Evolutionary conservation across 257 asterid genomes (phyloP).

Genomic region (Anisodus tanguticus): DNA sequence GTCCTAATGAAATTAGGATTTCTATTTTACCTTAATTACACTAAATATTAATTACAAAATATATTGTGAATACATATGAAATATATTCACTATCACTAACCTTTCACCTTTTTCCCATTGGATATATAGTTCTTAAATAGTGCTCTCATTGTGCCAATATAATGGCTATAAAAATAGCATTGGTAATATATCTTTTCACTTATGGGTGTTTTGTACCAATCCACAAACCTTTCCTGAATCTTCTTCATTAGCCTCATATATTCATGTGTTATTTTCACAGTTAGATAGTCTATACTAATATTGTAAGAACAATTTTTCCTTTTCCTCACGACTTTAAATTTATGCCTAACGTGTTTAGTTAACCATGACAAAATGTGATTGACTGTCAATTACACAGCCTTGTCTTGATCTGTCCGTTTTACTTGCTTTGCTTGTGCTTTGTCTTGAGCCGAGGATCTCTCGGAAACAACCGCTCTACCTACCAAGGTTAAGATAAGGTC

Average conservation of each 20-base stretch:
- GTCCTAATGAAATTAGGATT: too few species aligned
- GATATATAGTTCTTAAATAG: neutral
- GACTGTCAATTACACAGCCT: neutral
- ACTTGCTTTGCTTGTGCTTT: too few species aligned
- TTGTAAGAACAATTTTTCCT: neutral
- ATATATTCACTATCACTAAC: neutral
- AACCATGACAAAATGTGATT: slow-evolving; percentile 20
- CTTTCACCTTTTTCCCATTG: slow-evolving; percentile 26
- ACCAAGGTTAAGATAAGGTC: too few species aligned
- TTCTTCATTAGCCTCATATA: slow-evolving; percentile 37
- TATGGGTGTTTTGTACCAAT: slow-evolving; percentile 42
- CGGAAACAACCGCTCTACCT: too few species aligned
- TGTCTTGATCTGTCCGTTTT: too few species aligned
- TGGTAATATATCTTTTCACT: slow-evolving; percentile 44
- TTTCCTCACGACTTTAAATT: neutral
- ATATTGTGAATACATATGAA: too few species aligned
- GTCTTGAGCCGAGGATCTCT: too few species aligned
- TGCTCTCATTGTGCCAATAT: neutral
- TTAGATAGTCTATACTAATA: neutral
- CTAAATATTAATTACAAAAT: too few species aligned
- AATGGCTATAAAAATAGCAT: neutral
- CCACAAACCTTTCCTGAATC: slow-evolving; percentile 31
- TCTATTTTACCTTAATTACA: too few species aligned
- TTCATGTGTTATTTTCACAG: slow-evolving; percentile 27
- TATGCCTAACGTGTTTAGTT: slow-evolving; percentile 46